These are phyloP conservation scores for Trypanosoma vivax DNA, from an alignment of 208 protist species.

Conservation along the genomic window DNA sequence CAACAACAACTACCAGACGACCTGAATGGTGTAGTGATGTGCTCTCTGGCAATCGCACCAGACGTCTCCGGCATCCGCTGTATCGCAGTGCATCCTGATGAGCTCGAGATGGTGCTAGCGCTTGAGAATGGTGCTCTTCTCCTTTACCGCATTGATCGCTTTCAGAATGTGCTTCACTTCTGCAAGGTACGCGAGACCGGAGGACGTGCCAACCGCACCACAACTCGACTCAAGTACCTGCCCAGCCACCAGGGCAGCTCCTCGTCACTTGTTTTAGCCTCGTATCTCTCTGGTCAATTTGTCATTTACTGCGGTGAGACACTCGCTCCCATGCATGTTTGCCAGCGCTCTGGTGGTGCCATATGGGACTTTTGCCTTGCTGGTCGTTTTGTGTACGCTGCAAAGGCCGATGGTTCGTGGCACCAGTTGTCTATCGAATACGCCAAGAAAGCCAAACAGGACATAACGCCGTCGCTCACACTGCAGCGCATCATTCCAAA, in stretches of 20 bases:
- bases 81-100: conserved; percentile 43
- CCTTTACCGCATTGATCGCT: conserved; percentile 50
- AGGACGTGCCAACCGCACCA: conserved; percentile 55
- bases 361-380: conserved; percentile 66
- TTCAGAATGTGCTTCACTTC: conserved; percentile 82
- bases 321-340: conserved; percentile 61
- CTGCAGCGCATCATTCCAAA: conserved; percentile 69
- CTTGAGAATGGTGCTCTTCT: conserved; percentile 80
- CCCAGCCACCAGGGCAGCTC: background rate
- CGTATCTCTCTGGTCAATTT: conserved; percentile 77
- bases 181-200: conserved; percentile 64
- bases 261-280: conserved; percentile 34
- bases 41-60: conserved; percentile 74
- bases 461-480: conserved; percentile 12
- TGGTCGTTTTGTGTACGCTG: conserved; percentile 19
- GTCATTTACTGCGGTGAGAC: conserved; percentile 67
- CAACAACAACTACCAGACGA: conserved; percentile 8
- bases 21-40: conserved; percentile 33
- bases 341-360: conserved; percentile 76
- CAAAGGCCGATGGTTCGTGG: conserved; percentile 41
- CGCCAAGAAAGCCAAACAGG: background rate
- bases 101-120: conserved; percentile 57
- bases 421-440: conserved; percentile 33
- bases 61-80: conserved; percentile 76
- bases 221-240: conserved; percentile 61